phyloP scores from a whole-genome alignment of 2,329 filamentous ascomycete genomes.

The Aureobasidium mangrovei region DNA sequence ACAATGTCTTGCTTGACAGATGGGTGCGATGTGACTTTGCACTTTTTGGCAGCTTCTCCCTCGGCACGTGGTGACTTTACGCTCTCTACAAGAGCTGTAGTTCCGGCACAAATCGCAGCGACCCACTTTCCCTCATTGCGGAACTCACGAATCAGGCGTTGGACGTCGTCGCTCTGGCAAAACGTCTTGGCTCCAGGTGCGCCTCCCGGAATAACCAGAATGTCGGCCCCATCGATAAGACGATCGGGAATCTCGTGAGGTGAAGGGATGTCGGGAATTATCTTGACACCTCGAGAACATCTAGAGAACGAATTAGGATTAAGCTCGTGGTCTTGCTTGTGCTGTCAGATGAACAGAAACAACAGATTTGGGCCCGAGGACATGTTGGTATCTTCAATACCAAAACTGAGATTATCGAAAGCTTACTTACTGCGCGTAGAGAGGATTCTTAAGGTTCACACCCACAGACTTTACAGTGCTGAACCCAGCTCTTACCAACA shows the following conservation, averaged over 20 bases:
- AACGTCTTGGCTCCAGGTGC: constrained; percentile 31
- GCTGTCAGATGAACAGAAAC: not conserved
- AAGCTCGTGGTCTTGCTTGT: not conserved
- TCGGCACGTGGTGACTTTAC: constrained; percentile 12
- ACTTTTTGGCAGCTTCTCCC: constrained; percentile 18
- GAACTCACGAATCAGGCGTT: constrained; percentile 26
- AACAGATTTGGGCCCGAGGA: not conserved
- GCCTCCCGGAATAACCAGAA: constrained; percentile 32
- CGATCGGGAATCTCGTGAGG: constrained; percentile 17
- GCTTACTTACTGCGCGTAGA: constrained; percentile 24
- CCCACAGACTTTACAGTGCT: constrained; percentile 28
- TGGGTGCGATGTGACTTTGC: constrained; percentile 29
- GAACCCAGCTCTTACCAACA: constrained; percentile 32
- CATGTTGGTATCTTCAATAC: not conserved
- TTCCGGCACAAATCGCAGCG: constrained; percentile 31
- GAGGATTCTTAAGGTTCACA: constrained; percentile 26
- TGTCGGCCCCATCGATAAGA: constrained; percentile 22
- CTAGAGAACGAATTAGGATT: constrained; percentile 16
- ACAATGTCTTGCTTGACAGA: constrained; percentile 28
- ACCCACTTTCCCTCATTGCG: constrained; percentile 26
- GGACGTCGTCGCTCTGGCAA: constrained; percentile 19
- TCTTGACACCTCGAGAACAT: constrained; percentile 31
- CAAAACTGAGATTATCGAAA: not conserved
- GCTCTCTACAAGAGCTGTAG: constrained; percentile 29
- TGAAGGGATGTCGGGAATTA: constrained; percentile 27